phyloP scores from a whole-genome alignment of 148 eudicot genomes.

The Vaccinium darrowii region DNA sequence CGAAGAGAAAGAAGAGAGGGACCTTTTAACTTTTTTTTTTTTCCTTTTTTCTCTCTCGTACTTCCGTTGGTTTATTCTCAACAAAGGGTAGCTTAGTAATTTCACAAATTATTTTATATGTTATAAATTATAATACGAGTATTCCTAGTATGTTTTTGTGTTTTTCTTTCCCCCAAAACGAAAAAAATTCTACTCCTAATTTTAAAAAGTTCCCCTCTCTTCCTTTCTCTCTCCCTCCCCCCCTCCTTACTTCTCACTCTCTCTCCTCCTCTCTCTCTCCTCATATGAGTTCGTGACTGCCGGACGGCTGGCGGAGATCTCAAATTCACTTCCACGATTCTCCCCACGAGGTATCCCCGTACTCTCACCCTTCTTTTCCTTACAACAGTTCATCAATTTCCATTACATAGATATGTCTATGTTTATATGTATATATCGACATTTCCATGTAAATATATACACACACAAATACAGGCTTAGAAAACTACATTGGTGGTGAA shows the following conservation, averaged over 20 bases:
- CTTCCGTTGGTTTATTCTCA: neutral
- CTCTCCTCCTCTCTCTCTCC: slow-evolving; percentile 20
- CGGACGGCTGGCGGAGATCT: slow-evolving; percentile 24
- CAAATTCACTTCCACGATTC: slow-evolving; percentile 5
- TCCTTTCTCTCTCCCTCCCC: neutral
- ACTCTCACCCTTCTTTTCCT: neutral
- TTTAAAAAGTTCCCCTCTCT: slow-evolving; percentile 30
- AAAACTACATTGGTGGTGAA: neutral
- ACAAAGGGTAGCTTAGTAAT: neutral
- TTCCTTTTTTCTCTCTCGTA: too few species aligned
- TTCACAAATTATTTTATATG: neutral
- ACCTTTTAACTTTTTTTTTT: too few species aligned
- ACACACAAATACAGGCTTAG: neutral
- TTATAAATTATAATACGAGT: neutral
- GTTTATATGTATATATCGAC: neutral
- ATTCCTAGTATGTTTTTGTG: neutral
- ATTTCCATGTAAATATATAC: neutral
- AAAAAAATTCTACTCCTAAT: neutral
- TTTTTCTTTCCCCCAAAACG: neutral
- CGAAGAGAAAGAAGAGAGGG: too few species aligned
- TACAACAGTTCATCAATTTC: neutral
- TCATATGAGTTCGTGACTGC: neutral
- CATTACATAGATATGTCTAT: neutral
- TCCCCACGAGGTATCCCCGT: neutral
- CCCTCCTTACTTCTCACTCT: too few species aligned